Evolutionary conservation across 2,329 filamentous ascomycete species (phyloP).

Genomic region (Acephala macrosclerotiorum): DNA sequence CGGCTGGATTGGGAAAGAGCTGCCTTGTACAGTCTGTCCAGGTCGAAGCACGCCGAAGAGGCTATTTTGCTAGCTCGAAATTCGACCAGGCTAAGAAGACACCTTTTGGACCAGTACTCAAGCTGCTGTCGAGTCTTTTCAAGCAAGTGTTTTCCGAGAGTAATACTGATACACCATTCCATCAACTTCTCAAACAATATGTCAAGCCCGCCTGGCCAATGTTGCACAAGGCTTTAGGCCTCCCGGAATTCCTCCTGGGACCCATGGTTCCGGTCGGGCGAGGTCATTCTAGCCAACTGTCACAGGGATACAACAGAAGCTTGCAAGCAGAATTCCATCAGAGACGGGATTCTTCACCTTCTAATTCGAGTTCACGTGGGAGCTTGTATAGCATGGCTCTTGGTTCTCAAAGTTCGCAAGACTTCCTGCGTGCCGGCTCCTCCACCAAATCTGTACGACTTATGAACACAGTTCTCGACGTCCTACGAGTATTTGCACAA

Average conservation of each 20-base stretch:
- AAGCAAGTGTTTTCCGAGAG: slow-evolving; percentile 73
- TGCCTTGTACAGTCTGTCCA: slow-evolving; percentile 69
- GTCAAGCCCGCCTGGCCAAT: slow-evolving; percentile 70
- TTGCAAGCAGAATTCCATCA: slow-evolving; percentile 34
- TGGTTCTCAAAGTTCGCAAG: slow-evolving; percentile 61
- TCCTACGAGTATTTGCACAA: slow-evolving; percentile 80
- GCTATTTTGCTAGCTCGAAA: slow-evolving; percentile 71
- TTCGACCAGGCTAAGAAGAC: slow-evolving; percentile 68
- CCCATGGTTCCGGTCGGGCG: slow-evolving; percentile 21
- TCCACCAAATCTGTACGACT: slow-evolving; percentile 74
- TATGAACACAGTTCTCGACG: slow-evolving; percentile 88
- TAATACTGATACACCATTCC: slow-evolving; percentile 70
- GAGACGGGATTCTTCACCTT: slow-evolving; percentile 40
- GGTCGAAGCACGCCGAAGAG: slow-evolving; percentile 64
- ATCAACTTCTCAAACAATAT: slow-evolving; percentile 66
- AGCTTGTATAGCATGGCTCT: slow-evolving; percentile 41
- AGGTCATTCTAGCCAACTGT: slow-evolving; percentile 30
- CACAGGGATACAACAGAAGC: slow-evolving; percentile 40
- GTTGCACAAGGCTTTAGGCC: slow-evolving; percentile 65
- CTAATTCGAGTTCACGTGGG: slow-evolving; percentile 35
- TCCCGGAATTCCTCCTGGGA: slow-evolving; percentile 75
- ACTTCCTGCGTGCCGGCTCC: slow-evolving; percentile 64
- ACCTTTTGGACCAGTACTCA: slow-evolving; percentile 69
- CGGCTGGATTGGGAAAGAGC: slow-evolving; percentile 70
- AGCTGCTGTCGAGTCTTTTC: slow-evolving; percentile 70